Conservation (phyloP, 805 yeast genomes). For the Saccharomycopsis malanga region DNA sequence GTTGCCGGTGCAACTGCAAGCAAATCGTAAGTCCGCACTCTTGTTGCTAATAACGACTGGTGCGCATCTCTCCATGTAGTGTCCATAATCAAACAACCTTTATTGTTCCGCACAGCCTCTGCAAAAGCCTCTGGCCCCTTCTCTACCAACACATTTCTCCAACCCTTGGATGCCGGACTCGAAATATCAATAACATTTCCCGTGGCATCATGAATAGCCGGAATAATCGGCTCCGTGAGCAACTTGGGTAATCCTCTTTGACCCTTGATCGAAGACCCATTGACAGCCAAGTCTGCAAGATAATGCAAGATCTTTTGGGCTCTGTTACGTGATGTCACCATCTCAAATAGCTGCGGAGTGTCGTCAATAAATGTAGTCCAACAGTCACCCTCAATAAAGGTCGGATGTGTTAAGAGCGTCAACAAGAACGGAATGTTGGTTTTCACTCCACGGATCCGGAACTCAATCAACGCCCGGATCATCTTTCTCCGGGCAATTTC, state of each 20-base stretch:
- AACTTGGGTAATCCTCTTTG: conserved; percentile 91
- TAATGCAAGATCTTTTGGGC: conserved; percentile 90
- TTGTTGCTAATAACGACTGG: conserved; percentile 93
- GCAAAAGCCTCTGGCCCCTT: conserved; percentile 91
- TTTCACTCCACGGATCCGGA: conserved; percentile 98
- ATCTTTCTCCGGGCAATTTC: conserved; percentile 97
- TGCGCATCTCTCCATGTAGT: conserved; percentile 99
- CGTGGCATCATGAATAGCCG: conserved; percentile 54
- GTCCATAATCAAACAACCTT: conserved; percentile 92
- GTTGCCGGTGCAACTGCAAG: conserved; percentile 91
- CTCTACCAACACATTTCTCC: conserved; percentile 82
- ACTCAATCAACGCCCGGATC: conserved; percentile 94
- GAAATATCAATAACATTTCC: conserved; percentile 50
- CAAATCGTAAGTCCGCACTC: conserved; percentile 92
- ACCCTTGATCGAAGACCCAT: conserved; percentile 94
- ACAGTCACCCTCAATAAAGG: conserved; percentile 78
- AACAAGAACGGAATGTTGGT: conserved; percentile 95
- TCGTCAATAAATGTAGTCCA: conserved; percentile 99
- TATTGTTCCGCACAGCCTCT: conserved; percentile 69
- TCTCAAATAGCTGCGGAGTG: conserved; percentile 90
- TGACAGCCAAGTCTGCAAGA: conserved; percentile 89
- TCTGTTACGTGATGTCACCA: conserved; percentile 93
- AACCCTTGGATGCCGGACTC: conserved; percentile 62
- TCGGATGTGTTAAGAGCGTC: conserved; percentile 83
- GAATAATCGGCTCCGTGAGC: conserved; percentile 65